Conservation (phyloP, 2,329 filamentous ascomycete genomes). For the Chaetomiaceae sp. region DNA sequence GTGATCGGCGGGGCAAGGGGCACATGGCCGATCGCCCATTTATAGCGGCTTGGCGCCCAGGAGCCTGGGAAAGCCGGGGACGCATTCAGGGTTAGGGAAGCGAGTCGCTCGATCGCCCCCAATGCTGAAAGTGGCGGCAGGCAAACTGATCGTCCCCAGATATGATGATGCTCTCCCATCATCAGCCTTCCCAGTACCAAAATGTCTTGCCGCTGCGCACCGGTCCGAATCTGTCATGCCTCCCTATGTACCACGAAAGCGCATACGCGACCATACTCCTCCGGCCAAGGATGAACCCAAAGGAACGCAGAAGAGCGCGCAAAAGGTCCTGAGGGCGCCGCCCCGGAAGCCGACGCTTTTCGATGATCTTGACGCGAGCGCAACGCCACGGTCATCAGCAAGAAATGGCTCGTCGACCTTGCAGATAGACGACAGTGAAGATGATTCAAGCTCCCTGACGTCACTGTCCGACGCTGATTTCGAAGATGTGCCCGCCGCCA, state of each 20-base stretch:
- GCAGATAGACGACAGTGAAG: constrained; percentile 42
- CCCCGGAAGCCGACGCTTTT: constrained; percentile 55
- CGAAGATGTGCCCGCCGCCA: constrained; percentile 41
- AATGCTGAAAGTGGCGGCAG: neutral
- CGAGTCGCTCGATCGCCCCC: neutral
- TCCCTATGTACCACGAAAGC: constrained; percentile 64
- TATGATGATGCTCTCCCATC: too few species aligned
- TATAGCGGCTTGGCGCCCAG: constrained; percentile 1
- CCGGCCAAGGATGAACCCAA: constrained; percentile 33
- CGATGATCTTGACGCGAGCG: constrained; percentile 54
- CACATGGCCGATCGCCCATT: neutral
- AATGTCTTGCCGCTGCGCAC: neutral
- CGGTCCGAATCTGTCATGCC: constrained; percentile 50
- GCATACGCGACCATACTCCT: constrained; percentile 47
- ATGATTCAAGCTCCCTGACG: constrained; percentile 42
- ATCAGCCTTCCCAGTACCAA: neutral
- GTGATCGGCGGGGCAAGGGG: constrained; percentile 2
- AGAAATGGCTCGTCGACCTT: constrained; percentile 40
- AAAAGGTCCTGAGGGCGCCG: constrained; percentile 28
- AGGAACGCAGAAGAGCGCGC: constrained; percentile 24
- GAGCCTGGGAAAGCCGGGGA: too few species aligned
- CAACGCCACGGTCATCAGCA: constrained; percentile 39
- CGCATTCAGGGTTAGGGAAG: neutral
- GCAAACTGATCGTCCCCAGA: neutral
- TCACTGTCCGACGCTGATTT: constrained; percentile 57